A percentile compares a stretch with the other conserved stretches of the same genome.
Conservation (phyloP, 2,329 filamentous ascomycete genomes). For the Elsinoe necatrix region DNA sequence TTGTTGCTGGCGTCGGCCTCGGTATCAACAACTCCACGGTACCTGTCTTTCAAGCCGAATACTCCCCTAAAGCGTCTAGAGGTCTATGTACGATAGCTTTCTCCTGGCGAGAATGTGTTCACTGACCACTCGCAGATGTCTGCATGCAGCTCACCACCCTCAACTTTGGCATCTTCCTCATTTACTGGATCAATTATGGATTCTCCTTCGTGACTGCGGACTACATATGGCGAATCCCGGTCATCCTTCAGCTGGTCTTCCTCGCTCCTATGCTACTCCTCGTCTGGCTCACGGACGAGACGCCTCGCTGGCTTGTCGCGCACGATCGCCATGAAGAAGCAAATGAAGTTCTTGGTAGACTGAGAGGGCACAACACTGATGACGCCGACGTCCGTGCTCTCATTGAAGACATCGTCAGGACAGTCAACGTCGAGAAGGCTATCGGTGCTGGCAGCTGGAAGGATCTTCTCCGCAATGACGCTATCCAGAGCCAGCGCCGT, state of each 20-base stretch:
- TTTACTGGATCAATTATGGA: slow-evolving; percentile 42
- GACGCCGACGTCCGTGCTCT: slow-evolving; percentile 22
- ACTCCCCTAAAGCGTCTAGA: slow-evolving; percentile 26
- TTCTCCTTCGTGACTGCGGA: slow-evolving; percentile 26
- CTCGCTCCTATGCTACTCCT: slow-evolving; percentile 34
- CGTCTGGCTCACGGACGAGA: slow-evolving; percentile 34
- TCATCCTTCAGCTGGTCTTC: slow-evolving; percentile 37
- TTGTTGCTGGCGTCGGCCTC: slow-evolving; percentile 27
- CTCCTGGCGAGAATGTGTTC: no score
- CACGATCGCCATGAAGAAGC: slow-evolving; percentile 35
- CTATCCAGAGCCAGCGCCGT: slow-evolving; percentile 24
- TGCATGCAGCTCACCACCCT: slow-evolving; percentile 42
- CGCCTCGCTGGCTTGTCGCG: slow-evolving; percentile 37
- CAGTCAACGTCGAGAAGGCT: slow-evolving; percentile 21
- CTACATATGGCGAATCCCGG: slow-evolving; percentile 36
- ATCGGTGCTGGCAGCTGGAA: slow-evolving; percentile 33
- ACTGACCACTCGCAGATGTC: background rate
- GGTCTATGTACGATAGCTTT: slow-evolving; percentile 27
- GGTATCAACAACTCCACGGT: slow-evolving; percentile 40
- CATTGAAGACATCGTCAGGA: slow-evolving; percentile 24
- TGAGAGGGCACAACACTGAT: slow-evolving; percentile 24
- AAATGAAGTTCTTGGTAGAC: slow-evolving; percentile 26
- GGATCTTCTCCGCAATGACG: slow-evolving; percentile 26
- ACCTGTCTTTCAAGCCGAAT: slow-evolving; percentile 40
- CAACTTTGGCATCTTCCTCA: slow-evolving; percentile 39